Base-by-base conservation (phyloP, 1,284 basidiomycete species). In the Xerocomus minutiporus region DNA sequence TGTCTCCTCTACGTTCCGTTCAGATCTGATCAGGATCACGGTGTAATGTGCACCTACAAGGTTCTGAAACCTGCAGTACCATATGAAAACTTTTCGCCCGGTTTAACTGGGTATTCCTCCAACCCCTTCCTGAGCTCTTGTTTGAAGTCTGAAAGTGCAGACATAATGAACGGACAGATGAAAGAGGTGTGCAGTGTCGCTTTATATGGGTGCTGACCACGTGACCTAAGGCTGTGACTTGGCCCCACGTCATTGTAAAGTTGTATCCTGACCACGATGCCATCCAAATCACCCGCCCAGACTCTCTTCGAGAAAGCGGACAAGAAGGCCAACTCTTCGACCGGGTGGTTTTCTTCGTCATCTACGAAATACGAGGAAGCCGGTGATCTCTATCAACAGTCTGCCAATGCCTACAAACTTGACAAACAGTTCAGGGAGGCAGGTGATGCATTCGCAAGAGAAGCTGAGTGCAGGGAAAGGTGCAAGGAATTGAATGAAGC, bases 21-120 rank as follows among this genome's bases (percentile, higher is more conserved):
- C 51, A 58, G 61, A 57, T 56, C 52, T 54, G 47, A 61, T 59
- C 46, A 40, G 36, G 9, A 28, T 36, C 34, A 43, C 25, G 41
- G 36, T 42, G 43, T 29, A 50, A 46, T 31, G 49, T 46, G 55
- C n/a, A 76, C 91, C 68, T 73, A 95, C 93, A 88, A 71, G 4
- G 92, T 96, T 65, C 95, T 84, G 75, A 98, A 96, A 12, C 95
- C 95, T 46, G 95, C 94, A 0, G 95, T 98, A 5, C 95, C 95
- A 78, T 97, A 98, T 55, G 88, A 83, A 65, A 88, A 97, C 20
- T 71, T 77, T 32, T 86, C 68, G 51, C 80, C 67, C 8, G 73
- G 60, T n/a, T 81, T 84, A 62, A 89, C 87, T 8, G 79, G 80
- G 62, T 91, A 83, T 29, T 72, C 71, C 54, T 84, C 78, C 32